phyloP scores from a whole-genome alignment of 2,329 filamentous ascomycete genomes.

The Pseudopithomyces maydicus region DNA sequence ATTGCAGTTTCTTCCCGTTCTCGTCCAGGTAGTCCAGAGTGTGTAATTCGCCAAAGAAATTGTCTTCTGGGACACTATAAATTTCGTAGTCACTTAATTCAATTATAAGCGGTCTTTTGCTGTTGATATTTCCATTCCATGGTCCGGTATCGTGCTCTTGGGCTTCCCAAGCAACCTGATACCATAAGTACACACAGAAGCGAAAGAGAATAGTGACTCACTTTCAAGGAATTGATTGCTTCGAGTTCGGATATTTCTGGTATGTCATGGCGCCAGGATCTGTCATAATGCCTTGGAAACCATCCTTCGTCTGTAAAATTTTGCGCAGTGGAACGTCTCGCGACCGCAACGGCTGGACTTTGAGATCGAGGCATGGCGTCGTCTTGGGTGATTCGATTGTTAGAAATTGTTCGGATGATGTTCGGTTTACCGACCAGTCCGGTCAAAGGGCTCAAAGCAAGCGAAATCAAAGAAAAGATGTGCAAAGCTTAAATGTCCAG shows the following conservation, averaged over 20 bases:
- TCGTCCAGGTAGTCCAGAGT: conserved; percentile 26
- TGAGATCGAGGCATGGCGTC: background rate
- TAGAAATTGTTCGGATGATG: no score
- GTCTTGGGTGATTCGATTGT: background rate
- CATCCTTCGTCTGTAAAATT: conserved; percentile 2
- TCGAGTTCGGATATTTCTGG: conserved; percentile 13
- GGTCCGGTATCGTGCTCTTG: background rate
- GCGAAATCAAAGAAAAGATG: background rate
- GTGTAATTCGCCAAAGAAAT: conserved; percentile 18
- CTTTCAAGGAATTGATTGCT: conserved; percentile 13
- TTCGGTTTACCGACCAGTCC: background rate
- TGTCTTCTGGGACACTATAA: conserved; percentile 13
- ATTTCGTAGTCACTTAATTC: conserved; percentile 34
- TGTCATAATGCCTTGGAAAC: conserved; percentile 18
- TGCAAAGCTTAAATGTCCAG: background rate
- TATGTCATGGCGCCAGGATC: conserved; percentile 15
- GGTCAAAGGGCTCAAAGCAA: background rate
- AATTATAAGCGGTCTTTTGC: conserved; percentile 14
- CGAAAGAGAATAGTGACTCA: background rate
- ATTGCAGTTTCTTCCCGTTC: conserved; percentile 21
- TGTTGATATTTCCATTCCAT: conserved; percentile 5
- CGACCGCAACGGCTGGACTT: conserved; percentile 6
- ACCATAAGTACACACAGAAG: background rate
- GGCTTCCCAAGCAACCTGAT: conserved; percentile 12
- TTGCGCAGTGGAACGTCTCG: background rate